Conservation (phyloP, 2,329 filamentous ascomycete species). For the Aaosphaeria pasadenensis region DNA sequence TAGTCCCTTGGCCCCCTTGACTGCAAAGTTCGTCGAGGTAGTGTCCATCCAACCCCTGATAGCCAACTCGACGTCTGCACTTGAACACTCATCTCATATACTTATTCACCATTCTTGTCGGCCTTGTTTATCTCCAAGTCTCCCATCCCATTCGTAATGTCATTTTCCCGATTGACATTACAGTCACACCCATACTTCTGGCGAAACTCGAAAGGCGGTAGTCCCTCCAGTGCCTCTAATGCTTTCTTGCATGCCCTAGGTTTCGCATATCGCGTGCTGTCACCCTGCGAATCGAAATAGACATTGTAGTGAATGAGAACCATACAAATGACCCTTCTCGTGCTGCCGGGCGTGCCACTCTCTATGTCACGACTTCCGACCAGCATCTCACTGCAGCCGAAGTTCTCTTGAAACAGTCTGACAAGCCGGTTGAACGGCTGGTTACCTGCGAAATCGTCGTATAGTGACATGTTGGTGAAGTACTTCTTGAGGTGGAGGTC, state of each 20-base stretch:
- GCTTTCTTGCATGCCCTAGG: conserved; percentile 62
- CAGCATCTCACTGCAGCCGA: conserved; percentile 63
- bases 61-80: too few species aligned
- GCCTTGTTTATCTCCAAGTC: not conserved
- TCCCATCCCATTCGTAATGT: not conserved
- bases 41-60: too few species aligned
- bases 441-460: conserved; percentile 81
- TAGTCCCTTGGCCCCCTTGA: too few species aligned
- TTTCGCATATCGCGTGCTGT: conserved; percentile 72
- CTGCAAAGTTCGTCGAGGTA: too few species aligned
- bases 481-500: conserved; percentile 68
- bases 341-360: conserved; percentile 46
- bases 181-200: conserved; percentile 64
- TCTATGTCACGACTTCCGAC: conserved; percentile 31
- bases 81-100: too few species aligned
- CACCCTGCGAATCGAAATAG: conserved; percentile 59
- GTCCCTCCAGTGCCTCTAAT: conserved; percentile 48
- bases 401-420: conserved; percentile 60
- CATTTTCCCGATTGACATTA: not conserved
- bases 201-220: conserved; percentile 59
- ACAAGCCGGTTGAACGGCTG: conserved; percentile 75
- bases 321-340: conserved; percentile 59
- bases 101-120: too few species aligned
- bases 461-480: conserved; percentile 82
- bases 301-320: conserved; percentile 73